Evolutionary conservation across 805 yeast genomes (phyloP).

Genomic region (Candida tibetensis): DNA sequence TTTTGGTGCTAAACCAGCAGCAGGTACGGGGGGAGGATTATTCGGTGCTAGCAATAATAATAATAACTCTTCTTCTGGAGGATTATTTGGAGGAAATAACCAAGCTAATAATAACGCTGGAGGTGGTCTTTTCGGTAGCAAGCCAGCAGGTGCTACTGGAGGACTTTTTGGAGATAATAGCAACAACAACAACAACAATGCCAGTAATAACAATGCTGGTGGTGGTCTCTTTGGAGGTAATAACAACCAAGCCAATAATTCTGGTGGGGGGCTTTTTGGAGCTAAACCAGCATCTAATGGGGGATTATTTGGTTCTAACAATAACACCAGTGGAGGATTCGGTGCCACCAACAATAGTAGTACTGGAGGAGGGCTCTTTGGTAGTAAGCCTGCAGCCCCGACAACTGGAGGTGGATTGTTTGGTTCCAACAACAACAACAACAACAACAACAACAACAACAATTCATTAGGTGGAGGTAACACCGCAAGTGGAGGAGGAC

Average conservation of each 20-base stretch:
- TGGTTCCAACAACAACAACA: conserved; percentile 10
- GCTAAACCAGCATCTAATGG: conserved; percentile 36
- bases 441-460: too few relatives aligned
- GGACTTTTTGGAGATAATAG: conserved; percentile 19
- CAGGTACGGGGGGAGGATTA: conserved; percentile 27
- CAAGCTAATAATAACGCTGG: conserved; percentile 15
- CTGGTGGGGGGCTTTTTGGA: conserved; percentile 23
- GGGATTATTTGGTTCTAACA: conserved; percentile 41
- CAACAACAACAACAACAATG: conserved; percentile 15
- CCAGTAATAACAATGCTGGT: conserved; percentile 1
- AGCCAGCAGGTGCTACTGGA: conserved; percentile 11
- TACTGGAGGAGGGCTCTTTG: conserved; percentile 22
- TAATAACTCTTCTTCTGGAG: conserved; percentile 19
- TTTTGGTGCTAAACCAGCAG: conserved; percentile 19
- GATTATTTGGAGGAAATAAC: conserved; percentile 16
- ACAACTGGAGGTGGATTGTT: conserved; percentile 25
- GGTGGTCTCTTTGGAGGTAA: conserved; percentile 12
- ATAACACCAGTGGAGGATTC: conserved; percentile 17
- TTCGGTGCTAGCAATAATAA: conserved; percentile 24
- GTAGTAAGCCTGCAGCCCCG: conserved; percentile 17
- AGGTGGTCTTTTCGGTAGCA: conserved; percentile 25
- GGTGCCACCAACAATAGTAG: conserved; percentile 20
- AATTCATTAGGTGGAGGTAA: too few relatives aligned
- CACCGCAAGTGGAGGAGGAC: conserved; percentile 13
- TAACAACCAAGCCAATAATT: conserved; percentile 8